A percentile compares a stretch with the other conserved stretches of the same genome.
Conservation (phyloP, 83 land plant genomes). For the Diphasiastrum complanatum region DNA sequence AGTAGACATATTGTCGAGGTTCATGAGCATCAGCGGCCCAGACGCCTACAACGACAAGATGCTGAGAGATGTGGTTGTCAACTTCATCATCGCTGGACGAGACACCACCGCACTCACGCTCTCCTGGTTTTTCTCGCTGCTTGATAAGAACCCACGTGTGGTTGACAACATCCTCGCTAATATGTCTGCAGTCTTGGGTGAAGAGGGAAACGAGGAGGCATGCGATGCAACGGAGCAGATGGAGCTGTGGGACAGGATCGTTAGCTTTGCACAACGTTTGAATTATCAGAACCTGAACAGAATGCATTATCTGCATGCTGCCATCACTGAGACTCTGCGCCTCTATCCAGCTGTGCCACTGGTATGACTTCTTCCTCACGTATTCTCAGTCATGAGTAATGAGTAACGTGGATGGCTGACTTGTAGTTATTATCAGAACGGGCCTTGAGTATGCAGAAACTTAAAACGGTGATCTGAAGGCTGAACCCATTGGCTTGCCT, state of each 20-base stretch:
- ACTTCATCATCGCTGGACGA: slow-evolving; percentile 40
- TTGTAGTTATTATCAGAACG: neutral
- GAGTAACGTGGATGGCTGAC: neutral
- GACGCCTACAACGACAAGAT: slow-evolving; percentile 19
- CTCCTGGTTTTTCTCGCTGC: slow-evolving; percentile 30
- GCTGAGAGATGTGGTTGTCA: slow-evolving; percentile 30
- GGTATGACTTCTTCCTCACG: slow-evolving; percentile 18
- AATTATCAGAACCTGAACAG: slow-evolving; percentile 19
- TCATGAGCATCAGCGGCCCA: slow-evolving; percentile 13
- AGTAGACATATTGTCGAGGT: slow-evolving; percentile 31
- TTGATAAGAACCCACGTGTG: slow-evolving; percentile 26
- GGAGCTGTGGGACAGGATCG: neutral
- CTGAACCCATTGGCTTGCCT: neutral
- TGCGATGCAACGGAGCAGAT: neutral
- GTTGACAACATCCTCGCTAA: slow-evolving; percentile 27
- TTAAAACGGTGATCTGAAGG: neutral
- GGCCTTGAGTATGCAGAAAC: neutral
- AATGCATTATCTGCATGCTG: slow-evolving; percentile 40
- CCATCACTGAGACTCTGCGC: slow-evolving; percentile 35
- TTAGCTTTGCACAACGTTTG: slow-evolving; percentile 14
- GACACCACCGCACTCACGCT: slow-evolving; percentile 39
- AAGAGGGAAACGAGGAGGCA: neutral
- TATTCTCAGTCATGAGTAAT: neutral
- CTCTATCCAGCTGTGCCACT: slow-evolving; percentile 33
- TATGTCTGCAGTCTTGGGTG: neutral